Evolutionary conservation across 2,329 filamentous ascomycete species (phyloP).

Genomic region (Amylocarpus encephaloides): DNA sequence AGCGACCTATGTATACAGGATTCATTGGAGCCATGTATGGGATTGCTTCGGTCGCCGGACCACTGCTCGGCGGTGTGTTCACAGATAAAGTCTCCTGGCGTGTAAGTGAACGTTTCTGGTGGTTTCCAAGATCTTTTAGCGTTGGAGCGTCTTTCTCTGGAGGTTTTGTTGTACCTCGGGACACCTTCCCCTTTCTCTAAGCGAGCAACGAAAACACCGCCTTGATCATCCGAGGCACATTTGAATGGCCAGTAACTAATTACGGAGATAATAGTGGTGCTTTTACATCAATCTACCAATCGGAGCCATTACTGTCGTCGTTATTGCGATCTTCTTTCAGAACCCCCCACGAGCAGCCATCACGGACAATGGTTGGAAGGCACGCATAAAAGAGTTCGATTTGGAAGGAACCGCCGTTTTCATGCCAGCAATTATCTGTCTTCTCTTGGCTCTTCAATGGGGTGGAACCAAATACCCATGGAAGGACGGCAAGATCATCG

Average conservation of each 20-base stretch:
- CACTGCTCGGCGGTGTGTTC: constrained; percentile 30
- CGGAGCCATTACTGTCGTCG: constrained; percentile 30
- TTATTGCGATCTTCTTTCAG: constrained; percentile 38
- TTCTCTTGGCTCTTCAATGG: constrained; percentile 30
- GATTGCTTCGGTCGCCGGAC: constrained; percentile 23
- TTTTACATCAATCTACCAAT: constrained; percentile 32
- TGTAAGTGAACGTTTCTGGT: neutral
- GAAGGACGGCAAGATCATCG: constrained; percentile 18
- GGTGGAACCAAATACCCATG: constrained; percentile 33
- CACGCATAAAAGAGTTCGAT: constrained; percentile 28
- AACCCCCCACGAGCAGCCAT: constrained; percentile 8
- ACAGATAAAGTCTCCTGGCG: constrained; percentile 27
- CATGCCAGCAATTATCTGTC: constrained; percentile 30
- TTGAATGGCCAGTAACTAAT: no score
- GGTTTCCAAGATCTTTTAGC: no score
- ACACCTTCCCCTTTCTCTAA: no score
- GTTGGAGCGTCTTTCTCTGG: no score
- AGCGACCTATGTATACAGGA: constrained; percentile 20
- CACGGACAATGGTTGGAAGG: constrained; percentile 13
- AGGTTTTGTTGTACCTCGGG: no score
- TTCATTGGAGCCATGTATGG: constrained; percentile 29
- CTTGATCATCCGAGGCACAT: no score
- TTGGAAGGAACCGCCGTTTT: constrained; percentile 29
- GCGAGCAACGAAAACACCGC: no score
- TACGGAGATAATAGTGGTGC: constrained; percentile 13